Percentiles rank a stretch among this genome's conserved stretches.
phyloP scores from a whole-genome alignment of 768 basidiomycete species.

The Termitomyces sp. region DNA sequence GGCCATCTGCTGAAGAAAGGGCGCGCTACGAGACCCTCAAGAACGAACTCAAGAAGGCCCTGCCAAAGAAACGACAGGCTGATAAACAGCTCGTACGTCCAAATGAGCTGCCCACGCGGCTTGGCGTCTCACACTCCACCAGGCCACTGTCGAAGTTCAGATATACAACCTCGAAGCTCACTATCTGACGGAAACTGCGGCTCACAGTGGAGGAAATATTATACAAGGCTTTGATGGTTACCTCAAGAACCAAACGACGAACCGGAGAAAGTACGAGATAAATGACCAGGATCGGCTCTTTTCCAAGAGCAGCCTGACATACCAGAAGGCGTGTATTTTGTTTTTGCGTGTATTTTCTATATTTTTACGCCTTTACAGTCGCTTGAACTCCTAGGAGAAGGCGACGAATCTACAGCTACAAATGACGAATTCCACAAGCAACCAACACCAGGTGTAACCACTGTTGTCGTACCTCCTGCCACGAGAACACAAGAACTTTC shows the following conservation, averaged over 20 bases:
- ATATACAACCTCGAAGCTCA: slow-evolving; percentile 75
- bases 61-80: slow-evolving; percentile 69
- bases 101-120: background rate
- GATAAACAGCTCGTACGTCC: slow-evolving; percentile 74
- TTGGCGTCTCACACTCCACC: slow-evolving; percentile 1
- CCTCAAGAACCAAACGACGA: slow-evolving; percentile 70
- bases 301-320: slow-evolving; percentile 76
- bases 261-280: slow-evolving; percentile 71
- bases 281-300: slow-evolving; percentile 78
- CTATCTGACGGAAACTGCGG: slow-evolving; percentile 76
- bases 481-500: slow-evolving; percentile 64
- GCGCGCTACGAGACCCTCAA: slow-evolving; percentile 68
- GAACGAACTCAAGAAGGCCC: slow-evolving; percentile 70
- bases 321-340: slow-evolving; percentile 57
- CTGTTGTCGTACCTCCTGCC: slow-evolving; percentile 75
- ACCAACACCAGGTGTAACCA: slow-evolving; percentile 70
- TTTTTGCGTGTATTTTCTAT: slow-evolving; percentile 7
- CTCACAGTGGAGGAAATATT: slow-evolving; percentile 80
- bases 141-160: slow-evolving; percentile 78
- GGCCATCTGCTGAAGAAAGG: slow-evolving; percentile 62
- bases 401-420: slow-evolving; percentile 52
- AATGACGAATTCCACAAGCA: slow-evolving; percentile 66
- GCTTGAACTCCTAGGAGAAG: slow-evolving; percentile 70
- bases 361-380: slow-evolving; percentile 43
- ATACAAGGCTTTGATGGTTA: slow-evolving; percentile 87